Percentiles rank a stretch among this genome's conserved stretches.
phyloP scores from a whole-genome alignment of 2,329 filamentous ascomycete genomes.

The Trichophyton mentagrophytes region DNA sequence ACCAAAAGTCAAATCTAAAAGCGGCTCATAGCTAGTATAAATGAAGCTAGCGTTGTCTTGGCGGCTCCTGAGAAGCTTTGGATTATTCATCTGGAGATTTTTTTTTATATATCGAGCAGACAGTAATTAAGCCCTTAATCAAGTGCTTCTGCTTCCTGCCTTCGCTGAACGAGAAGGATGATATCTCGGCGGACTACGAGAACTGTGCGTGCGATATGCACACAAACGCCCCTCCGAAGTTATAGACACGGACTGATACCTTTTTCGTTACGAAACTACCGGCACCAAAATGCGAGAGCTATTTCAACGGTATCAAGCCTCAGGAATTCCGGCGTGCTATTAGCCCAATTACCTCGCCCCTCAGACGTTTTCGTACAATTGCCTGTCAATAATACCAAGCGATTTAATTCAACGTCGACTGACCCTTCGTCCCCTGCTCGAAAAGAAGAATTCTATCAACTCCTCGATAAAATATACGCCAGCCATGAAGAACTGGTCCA shows the following conservation, averaged over 20 bases:
- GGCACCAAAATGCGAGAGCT: conserved; percentile 13
- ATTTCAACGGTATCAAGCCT: conserved; percentile 7
- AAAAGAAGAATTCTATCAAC: conserved; percentile 22
- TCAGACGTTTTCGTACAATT: not conserved
- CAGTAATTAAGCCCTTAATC: not conserved
- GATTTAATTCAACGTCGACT: conserved; percentile 5
- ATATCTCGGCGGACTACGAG: conserved; percentile 23
- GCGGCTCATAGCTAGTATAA: not conserved
- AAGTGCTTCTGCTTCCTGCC: not conserved
- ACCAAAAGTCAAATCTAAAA: not conserved
- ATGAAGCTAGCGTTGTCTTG: not conserved
- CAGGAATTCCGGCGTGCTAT: conserved; percentile 3
- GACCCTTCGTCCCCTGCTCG: conserved; percentile 8
- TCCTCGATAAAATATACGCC: conserved; percentile 28
- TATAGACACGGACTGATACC: conserved; percentile 13
- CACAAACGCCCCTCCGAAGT: conserved; percentile 19
- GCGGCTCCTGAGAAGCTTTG: not conserved
- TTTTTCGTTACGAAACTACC: conserved; percentile 7
- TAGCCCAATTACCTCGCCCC: not conserved
- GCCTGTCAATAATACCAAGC: not conserved
- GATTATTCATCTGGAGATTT: not conserved
- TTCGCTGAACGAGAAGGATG: conserved; percentile 18
- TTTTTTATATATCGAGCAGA: not conserved
- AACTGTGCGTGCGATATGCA: conserved; percentile 19
- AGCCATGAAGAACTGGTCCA: conserved; percentile 25